These are phyloP conservation scores for Penicillium herquei DNA, from an alignment of 495 filamentous ascomycete species.

Conservation along the genomic window DNA sequence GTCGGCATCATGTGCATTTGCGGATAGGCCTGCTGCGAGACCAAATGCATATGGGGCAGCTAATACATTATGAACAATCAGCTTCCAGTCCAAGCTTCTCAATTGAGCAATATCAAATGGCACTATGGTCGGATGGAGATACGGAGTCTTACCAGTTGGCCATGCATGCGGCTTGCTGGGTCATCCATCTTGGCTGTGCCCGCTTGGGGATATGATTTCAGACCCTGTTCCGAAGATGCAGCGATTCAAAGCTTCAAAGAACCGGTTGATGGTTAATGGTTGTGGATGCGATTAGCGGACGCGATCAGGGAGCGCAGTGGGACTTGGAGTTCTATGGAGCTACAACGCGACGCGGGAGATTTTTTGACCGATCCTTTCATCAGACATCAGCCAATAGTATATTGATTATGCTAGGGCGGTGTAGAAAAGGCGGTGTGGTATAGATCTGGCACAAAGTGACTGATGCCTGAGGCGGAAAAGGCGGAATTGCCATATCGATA, in stretches of 20 bases:
- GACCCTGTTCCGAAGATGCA: slow-evolving; percentile 1
- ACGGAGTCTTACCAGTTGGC: slow-evolving; percentile 53
- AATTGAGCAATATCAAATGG: not conserved
- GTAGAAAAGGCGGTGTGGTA: no score
- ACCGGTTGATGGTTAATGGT: slow-evolving; percentile 1
- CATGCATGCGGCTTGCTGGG: slow-evolving; percentile 61
- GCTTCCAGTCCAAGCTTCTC: not conserved
- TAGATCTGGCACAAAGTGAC: no score
- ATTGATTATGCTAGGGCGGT: not conserved
- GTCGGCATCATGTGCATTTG: slow-evolving; percentile 62
- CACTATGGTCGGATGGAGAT: not conserved
- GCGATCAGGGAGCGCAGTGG: slow-evolving; percentile 9
- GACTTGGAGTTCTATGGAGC: slow-evolving; percentile 19
- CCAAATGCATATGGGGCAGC: slow-evolving; percentile 84
- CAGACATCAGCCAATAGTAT: not conserved
- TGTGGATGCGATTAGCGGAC: slow-evolving; percentile 10
- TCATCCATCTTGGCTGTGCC: slow-evolving; percentile 54
- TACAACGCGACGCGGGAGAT: slow-evolving; percentile 21
- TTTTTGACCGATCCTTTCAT: not conserved
- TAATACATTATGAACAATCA: slow-evolving; percentile 25
- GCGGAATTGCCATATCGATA: no score
- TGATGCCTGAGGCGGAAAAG: no score
- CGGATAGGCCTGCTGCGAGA: slow-evolving; percentile 75
- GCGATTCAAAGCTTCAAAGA: slow-evolving; percentile 5
- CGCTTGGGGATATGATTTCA: slow-evolving; percentile 7